A percentile compares a stretch with the other conserved stretches of the same genome.
phyloP scores from a whole-genome alignment of 2,329 filamentous ascomycete genomes.

The Calonectria naviculata region DNA sequence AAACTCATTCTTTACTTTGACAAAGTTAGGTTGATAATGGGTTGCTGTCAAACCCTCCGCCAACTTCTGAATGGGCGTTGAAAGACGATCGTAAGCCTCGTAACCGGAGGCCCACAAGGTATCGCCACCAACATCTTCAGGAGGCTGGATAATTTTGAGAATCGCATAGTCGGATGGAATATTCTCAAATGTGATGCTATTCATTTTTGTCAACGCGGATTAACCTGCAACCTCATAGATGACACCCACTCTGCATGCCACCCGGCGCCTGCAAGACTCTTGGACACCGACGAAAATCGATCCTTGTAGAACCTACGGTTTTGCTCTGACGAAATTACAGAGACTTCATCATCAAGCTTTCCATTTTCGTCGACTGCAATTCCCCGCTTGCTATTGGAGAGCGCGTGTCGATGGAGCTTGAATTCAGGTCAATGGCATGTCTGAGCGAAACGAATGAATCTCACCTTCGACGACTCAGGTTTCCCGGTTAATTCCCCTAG shows the following conservation, averaged over 20 bases:
- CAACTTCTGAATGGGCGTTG: constrained; percentile 14
- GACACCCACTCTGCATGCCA: constrained; percentile 27
- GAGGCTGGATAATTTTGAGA: constrained; percentile 21
- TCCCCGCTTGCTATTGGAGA: constrained; percentile 25
- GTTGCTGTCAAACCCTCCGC: constrained; percentile 21
- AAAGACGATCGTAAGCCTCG: constrained; percentile 24
- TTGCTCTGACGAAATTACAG: constrained; percentile 22
- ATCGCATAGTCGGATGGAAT: constrained; percentile 23
- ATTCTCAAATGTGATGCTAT: constrained; percentile 23
- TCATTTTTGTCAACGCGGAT: not conserved
- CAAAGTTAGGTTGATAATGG: constrained; percentile 15
- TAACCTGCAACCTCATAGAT: no score
- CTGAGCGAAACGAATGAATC: not conserved
- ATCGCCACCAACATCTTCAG: constrained; percentile 22
- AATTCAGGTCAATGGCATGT: not conserved
- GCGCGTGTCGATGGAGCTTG: constrained; percentile 22
- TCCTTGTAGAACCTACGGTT: constrained; percentile 27
- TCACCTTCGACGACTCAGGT: constrained; percentile 23
- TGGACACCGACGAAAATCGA: constrained; percentile 15
- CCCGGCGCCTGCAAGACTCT: constrained; percentile 18
- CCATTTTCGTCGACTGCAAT: constrained; percentile 25
- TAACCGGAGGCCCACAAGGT: constrained; percentile 25
- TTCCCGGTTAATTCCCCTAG: constrained; percentile 25
- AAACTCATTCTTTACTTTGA: constrained; percentile 8
- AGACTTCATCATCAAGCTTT: constrained; percentile 26